Base-by-base conservation (phyloP, 495 filamentous ascomycete species). In the Hypoxylon cercidicola region DNA sequence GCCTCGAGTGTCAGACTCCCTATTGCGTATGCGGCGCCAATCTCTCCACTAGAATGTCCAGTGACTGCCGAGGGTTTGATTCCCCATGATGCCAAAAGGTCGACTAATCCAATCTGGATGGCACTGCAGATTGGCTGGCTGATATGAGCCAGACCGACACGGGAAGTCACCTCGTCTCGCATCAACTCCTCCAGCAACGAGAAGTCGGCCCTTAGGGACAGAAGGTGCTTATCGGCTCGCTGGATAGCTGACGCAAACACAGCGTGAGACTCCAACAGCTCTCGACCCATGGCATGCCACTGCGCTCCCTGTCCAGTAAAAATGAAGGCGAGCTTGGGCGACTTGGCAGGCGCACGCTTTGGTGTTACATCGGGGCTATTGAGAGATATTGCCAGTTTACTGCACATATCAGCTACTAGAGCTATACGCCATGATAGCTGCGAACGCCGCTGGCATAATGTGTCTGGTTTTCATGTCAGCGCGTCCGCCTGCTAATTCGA, bases 11-110 rank as follows among this genome's bases (percentile, higher is more conserved):
- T 71, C 23, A 85, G 55, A 43, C 75, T 74, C 10, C 78, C 79
- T 1, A 75, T 74, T 28, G 79, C 72, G 60, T 82, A 83, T 23
- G 82, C 80, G 3, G 81, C 83, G 15, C 74, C 78, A 70, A 88
- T 88, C 66, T 89, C 87, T 6, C 87, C 87, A 62, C 82, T 86
- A 9, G 86, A 89, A 60, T 89, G 86, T 4, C 87, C 87, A 9
- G 84, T 78, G 2, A 87, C 85, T 30, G 78, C 77, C 8, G 71
- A 71, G 0, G 85, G 85, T 1, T 59, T 69, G 16, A 89, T 75
- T 16, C 80, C 78, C 82, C 84, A 87, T 15, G 74, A 77, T 18
- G 68, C 61, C 5, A 89, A 69, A 13, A 89, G 62, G 34, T 85
- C 78, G 0, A 87, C 83, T 12, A 89, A 66, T 4, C 80, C 80